These are phyloP conservation scores for Ceriops tagal DNA, from an alignment of 345 rosid genomes.

Conservation along the genomic window DNA sequence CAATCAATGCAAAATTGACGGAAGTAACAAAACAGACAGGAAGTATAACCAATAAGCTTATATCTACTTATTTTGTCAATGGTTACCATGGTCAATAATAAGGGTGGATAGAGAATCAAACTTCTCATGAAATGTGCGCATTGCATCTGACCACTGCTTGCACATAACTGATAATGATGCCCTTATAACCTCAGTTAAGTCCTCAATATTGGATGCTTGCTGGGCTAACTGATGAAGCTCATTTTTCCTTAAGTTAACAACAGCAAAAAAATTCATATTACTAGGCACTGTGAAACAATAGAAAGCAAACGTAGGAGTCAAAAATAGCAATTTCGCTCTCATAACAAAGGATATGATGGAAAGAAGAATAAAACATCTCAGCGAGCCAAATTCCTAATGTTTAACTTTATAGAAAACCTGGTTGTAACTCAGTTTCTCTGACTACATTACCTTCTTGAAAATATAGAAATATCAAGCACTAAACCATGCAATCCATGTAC, in stretches of 20 bases:
- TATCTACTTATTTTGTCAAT: slow-evolving; percentile 11
- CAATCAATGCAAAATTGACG: neutral
- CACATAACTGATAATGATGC: slow-evolving; percentile 71
- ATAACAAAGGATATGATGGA: neutral
- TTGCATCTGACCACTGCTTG: slow-evolving; percentile 89
- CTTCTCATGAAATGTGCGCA: slow-evolving; percentile 69
- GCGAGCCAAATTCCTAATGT: neutral
- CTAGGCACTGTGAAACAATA: neutral
- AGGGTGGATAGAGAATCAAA: slow-evolving; percentile 65
- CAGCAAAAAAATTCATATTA: neutral
- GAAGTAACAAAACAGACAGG: slow-evolving; percentile 15
- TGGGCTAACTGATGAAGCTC: slow-evolving; percentile 95
- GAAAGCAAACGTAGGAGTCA: neutral
- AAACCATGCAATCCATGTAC: slow-evolving; percentile 67
- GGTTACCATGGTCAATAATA: slow-evolving; percentile 71
- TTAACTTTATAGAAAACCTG: slow-evolving; percentile 8
- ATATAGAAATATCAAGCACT: slow-evolving; percentile 76
- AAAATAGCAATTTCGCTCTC: neutral
- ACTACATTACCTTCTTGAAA: slow-evolving; percentile 61
- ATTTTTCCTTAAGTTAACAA: slow-evolving; percentile 51
- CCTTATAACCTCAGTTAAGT: slow-evolving; percentile 73
- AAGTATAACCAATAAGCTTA: slow-evolving; percentile 8
- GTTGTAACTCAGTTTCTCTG: slow-evolving; percentile 15
- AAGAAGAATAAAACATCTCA: neutral
- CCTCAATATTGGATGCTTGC: slow-evolving; percentile 85